Evolutionary conservation across 768 basidiomycete species (phyloP), one percentile per base, ranked within the genome.

Genomic region (Leucocoprinus leucothites): DNA sequence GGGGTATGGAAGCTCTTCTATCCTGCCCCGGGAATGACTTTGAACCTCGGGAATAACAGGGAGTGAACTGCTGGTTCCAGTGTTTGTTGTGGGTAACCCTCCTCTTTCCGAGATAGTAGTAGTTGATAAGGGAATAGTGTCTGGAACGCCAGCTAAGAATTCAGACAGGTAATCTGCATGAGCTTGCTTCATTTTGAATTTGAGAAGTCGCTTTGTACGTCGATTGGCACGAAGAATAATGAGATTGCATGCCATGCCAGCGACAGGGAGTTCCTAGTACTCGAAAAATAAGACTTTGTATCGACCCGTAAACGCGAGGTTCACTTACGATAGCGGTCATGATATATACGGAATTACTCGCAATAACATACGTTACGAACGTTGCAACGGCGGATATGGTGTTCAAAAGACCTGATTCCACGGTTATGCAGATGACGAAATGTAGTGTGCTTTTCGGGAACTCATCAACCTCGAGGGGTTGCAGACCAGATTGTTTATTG

Each of bases 381-480:
- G 45, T 54, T 28, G 43, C 53, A 24, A 47, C 38, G 35, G 53
- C 45, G 1, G 35, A 35, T 14, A 54, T 13, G 1, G 36, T 47
- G 44, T 38, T 36, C 2, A 46, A 11, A 22, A 54, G 24, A 9
- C 53, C 53, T 18, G 53, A 38, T 40, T 54, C 53, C 18, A 54
- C 44, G 19, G 36, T 54, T 31, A 54, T 54, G 35, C 53, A 54
- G 34, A 54, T 54, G 34, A 54, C 28, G 25, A 25, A 54, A 35
- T 46, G 53, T 0, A 54, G 19, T 0, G 53, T 46, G 21, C 35
- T 54, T 26, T 9, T 45, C 3, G 36, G 53, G 13, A 40, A 47
- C 38, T 54, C 44, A 35, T 47, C 21, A 9, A 14, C 38, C 26
- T 54, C 34, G 24, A n/a, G 11, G 35, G 36, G 16, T 7, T 40